Evolutionary conservation across 2,329 filamentous ascomycete species (phyloP).

Genomic region (Bipolaris gigantea): DNA sequence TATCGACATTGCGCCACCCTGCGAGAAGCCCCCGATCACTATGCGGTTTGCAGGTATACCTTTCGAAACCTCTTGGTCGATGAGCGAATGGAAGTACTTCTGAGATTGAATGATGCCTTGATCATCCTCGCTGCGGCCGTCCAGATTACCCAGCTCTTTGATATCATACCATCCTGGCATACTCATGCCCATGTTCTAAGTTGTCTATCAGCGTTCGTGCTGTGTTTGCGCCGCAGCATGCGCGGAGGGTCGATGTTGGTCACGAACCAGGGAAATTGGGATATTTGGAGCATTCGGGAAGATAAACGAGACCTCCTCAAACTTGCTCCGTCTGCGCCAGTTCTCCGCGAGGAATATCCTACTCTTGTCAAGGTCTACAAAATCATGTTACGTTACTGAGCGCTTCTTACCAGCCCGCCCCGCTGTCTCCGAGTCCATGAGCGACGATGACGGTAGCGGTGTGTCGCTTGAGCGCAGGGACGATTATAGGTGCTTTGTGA

Average conservation of each 20-base stretch:
- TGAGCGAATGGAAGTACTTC: conserved; percentile 75
- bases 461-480: conserved; percentile 79
- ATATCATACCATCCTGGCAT: conserved; percentile 94
- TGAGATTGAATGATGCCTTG: conserved; percentile 72
- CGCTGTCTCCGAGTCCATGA: conserved; percentile 84
- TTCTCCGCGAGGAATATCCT: conserved; percentile 81
- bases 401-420: conserved; percentile 67
- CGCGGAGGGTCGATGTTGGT: not conserved
- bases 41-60: conserved; percentile 83
- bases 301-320: conserved; percentile 90
- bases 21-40: conserved; percentile 80
- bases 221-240: not conserved
- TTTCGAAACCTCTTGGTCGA: conserved; percentile 76
- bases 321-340: conserved; percentile 76
- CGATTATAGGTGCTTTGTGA: conserved; percentile 60
- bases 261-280: conserved; percentile 76
- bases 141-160: conserved; percentile 51
- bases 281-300: conserved; percentile 88
- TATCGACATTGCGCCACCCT: conserved; percentile 86
- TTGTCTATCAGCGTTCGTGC: conserved; percentile 3
- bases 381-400: not conserved
- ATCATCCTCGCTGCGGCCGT: conserved; percentile 62
- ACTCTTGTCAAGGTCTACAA: conserved; percentile 18
- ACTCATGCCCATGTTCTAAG: conserved; percentile 69
- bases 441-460: conserved; percentile 94